Percentiles rank a stretch among this genome's conserved stretches.
Evolutionary conservation across 2,329 filamentous ascomycete genomes (phyloP).

Genomic region (Aspergillus carbonarius): DNA sequence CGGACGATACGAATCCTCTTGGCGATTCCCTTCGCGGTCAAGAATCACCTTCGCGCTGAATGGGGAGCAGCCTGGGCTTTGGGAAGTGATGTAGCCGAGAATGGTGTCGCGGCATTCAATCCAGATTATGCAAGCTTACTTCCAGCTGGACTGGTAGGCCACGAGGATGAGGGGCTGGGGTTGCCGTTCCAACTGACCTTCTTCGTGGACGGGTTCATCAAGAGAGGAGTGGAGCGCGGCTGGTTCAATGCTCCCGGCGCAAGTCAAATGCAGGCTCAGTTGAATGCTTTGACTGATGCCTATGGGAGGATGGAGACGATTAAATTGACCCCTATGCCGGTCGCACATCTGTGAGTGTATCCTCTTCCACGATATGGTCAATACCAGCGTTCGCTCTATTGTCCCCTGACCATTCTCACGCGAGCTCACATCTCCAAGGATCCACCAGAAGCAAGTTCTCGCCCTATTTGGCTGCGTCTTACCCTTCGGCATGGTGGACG

Average conservation of each 20-base stretch:
- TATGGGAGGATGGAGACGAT: constrained; percentile 67
- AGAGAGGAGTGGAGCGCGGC: constrained; percentile 53
- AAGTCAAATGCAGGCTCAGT: constrained; percentile 57
- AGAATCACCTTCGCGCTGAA: constrained; percentile 64
- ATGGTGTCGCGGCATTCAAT: constrained; percentile 34
- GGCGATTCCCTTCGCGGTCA: constrained; percentile 62
- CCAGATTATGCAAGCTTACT: constrained; percentile 54
- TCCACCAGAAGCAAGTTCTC: constrained; percentile 64
- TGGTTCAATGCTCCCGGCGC: constrained; percentile 63
- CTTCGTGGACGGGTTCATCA: constrained; percentile 61
- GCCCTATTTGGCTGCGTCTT: constrained; percentile 61
- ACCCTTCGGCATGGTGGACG: constrained; percentile 63
- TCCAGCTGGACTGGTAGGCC: constrained; percentile 51
- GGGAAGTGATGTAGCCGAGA: constrained; percentile 32
- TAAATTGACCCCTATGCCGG: constrained; percentile 61
- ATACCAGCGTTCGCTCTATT: too few relatives aligned
- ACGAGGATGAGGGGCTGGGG: constrained; percentile 60
- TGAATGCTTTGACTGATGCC: constrained; percentile 57
- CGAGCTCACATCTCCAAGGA: constrained; percentile 36
- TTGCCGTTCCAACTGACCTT: constrained; percentile 62
- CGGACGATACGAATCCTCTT: constrained; percentile 58
- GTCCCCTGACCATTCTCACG: neutral
- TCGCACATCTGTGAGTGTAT: constrained; percentile 54
- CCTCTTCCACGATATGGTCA: too few relatives aligned
- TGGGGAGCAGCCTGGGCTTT: constrained; percentile 52